Evolutionary conservation across 176 grass and related monocot species (phyloP).

Genomic region (Zea luxurians): DNA sequence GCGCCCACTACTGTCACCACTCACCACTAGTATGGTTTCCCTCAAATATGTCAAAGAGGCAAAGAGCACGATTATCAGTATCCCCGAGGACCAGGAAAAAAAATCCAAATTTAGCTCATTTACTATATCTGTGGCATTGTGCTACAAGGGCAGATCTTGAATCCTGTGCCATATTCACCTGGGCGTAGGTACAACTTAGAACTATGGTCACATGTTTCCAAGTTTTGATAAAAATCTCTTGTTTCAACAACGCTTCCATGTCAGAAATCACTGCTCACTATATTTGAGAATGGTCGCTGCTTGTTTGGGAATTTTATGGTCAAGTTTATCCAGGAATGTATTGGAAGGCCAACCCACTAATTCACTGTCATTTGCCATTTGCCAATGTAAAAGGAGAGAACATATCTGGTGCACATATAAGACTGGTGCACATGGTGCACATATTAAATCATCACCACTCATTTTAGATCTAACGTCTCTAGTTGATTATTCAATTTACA

Average conservation of each 20-base stretch:
- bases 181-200: background rate
- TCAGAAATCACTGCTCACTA: background rate
- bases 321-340: background rate
- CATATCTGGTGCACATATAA: too few species aligned
- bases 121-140: background rate
- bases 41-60: background rate
- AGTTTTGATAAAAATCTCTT: slow-evolving; percentile 17
- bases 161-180: background rate
- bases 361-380: background rate
- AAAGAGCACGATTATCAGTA: background rate
- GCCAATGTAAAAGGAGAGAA: background rate
- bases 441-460: too few species aligned
- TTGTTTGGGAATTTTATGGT: background rate
- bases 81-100: background rate
- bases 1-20: too few species aligned
- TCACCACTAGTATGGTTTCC: background rate
- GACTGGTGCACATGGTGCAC: too few species aligned
- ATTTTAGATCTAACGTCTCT: too few species aligned
- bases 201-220: background rate
- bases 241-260: slow-evolving; percentile 11
- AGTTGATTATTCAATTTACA: too few species aligned
- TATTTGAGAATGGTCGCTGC: background rate
- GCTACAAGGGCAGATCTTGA: background rate
- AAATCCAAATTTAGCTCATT: background rate
- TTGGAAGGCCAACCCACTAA: background rate